Base-by-base conservation (phyloP, 768 basidiomycete species). In the Psilocybe azurescens region DNA sequence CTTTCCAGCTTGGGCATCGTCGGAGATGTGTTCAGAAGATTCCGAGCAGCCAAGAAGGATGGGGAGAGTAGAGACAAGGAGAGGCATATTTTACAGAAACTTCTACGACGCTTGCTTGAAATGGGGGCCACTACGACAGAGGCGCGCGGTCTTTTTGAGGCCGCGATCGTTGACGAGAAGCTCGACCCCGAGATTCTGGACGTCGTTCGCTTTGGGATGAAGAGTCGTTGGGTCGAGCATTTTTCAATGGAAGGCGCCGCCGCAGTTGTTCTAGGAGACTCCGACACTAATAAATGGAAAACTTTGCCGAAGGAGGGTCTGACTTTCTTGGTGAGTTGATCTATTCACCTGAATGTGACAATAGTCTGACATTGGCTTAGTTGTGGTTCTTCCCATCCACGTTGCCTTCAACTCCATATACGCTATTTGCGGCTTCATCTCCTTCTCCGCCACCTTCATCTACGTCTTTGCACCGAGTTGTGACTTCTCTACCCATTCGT, bases 181-280 rank as follows among this genome's bases (percentile, higher is more conserved):
- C 71, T 93, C 28, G 86, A 93, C 63, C 70, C 75, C 5, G 90
- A 91, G 51, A 80, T 91, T 38, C 71, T 94, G 49, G 91, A 92
- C 48, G 74, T 93, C 29, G 80, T 94, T 56, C 84, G 89, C 6
- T 81, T 83, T 50, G 87, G 86, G 2, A 88, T 91, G 81, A 89
- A 86, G 72, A 86, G 87, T 41, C 82, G 86, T 36, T 94, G 93
- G 93, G 86, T 90, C 0, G 84, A 87, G 59, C 93, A 94, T 70
- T 83, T 95, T 62, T 90, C 86, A 2, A 75, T 94, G 67, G 86
- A 87, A 69, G 81, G 82, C 1, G 71, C 77, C 5, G 83, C 89
- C 2, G 75, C 83, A 8, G 65, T 93, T 5, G 75, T 79, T 3
- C 70, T 89, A 33, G 73, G 75, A 1, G 82, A 86, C 49, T 76